phyloP scores from a whole-genome alignment of 2,329 filamentous ascomycete species.

The Cladosporium colombiae region DNA sequence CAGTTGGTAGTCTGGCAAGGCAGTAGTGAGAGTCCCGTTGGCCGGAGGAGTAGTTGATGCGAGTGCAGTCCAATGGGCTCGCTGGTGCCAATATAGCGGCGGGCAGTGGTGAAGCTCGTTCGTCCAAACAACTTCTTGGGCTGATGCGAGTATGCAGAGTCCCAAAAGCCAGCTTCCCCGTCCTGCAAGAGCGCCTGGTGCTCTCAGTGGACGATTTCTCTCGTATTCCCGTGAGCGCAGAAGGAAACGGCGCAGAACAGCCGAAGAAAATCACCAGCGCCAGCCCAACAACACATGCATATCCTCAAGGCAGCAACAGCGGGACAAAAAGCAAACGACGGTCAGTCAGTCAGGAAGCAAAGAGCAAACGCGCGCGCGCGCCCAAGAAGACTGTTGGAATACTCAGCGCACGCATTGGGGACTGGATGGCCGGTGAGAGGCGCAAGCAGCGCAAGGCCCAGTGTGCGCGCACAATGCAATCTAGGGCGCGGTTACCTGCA shows the following conservation, averaged over 20 bases:
- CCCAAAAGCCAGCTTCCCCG: slow-evolving; percentile 9
- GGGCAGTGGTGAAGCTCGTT: slow-evolving; percentile 2
- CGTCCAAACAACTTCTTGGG: neutral
- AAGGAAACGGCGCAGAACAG: neutral
- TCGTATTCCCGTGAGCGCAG: slow-evolving; percentile 10
- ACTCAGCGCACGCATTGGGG: slow-evolving; percentile 9
- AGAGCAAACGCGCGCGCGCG: slow-evolving; percentile 9
- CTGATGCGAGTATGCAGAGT: slow-evolving; percentile 9
- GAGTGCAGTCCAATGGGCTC: slow-evolving; percentile 17
- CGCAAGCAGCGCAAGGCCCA: slow-evolving; percentile 8
- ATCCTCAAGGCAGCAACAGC: neutral
- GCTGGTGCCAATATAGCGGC: slow-evolving; percentile 7
- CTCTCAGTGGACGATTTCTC: neutral
- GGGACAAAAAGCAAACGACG: neutral
- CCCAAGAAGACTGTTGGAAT: neutral
- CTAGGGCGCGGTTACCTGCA: slow-evolving; percentile 22
- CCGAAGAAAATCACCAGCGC: slow-evolving; percentile 16
- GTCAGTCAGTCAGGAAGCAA: neutral
- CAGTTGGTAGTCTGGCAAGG: neutral
- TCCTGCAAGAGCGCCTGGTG: slow-evolving; percentile 6
- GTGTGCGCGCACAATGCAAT: slow-evolving; percentile 21
- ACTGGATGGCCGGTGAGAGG: slow-evolving; percentile 16
- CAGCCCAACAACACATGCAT: neutral
- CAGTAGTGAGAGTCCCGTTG: neutral
- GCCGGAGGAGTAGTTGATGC: neutral